Evolutionary conservation across 2,329 filamentous ascomycete species (phyloP).

Genomic region (Apiospora arundinis): DNA sequence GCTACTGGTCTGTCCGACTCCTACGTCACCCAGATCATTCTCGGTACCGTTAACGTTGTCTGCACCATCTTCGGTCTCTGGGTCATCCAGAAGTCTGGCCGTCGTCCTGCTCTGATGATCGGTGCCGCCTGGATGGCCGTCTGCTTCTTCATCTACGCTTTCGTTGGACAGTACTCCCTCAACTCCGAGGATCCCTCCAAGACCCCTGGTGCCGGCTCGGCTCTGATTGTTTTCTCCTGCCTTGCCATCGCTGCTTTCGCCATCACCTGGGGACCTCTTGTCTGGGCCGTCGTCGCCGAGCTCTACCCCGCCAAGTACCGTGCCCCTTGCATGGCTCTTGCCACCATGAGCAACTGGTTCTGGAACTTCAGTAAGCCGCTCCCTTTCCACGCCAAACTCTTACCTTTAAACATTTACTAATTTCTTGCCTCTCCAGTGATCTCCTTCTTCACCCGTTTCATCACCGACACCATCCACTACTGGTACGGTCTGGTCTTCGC

Average conservation of each 20-base stretch:
- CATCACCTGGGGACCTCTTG: constrained; percentile 73
- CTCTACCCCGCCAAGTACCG: constrained; percentile 67
- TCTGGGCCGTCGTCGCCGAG: constrained; percentile 71
- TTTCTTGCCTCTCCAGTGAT: constrained; percentile 38
- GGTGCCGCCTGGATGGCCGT: constrained; percentile 67
- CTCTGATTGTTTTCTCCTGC: constrained; percentile 72
- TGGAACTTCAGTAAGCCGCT: constrained; percentile 62
- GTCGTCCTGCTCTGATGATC: constrained; percentile 66
- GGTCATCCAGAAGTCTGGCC: constrained; percentile 69
- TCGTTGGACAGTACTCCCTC: constrained; percentile 54
- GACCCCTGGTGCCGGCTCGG: constrained; percentile 58
- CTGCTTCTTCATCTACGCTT: constrained; percentile 58
- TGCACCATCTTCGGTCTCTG: constrained; percentile 71
- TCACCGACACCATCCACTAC: constrained; percentile 72
- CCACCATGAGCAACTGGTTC: constrained; percentile 65
- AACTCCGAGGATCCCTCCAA: constrained; percentile 49
- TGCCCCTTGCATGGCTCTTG: constrained; percentile 60
- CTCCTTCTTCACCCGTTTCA: constrained; percentile 67
- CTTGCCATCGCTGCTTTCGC: constrained; percentile 72
- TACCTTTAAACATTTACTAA: not conserved
- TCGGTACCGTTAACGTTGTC: constrained; percentile 70
- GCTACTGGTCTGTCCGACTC: constrained; percentile 69
- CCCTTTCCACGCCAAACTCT: not conserved
- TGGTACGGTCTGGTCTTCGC: constrained; percentile 76
- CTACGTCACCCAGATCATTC: constrained; percentile 72